Evolutionary conservation across 495 filamentous ascomycete genomes (phyloP), one percentile per base, ranked within the genome.

Genomic region (Trichoderma virens): DNA sequence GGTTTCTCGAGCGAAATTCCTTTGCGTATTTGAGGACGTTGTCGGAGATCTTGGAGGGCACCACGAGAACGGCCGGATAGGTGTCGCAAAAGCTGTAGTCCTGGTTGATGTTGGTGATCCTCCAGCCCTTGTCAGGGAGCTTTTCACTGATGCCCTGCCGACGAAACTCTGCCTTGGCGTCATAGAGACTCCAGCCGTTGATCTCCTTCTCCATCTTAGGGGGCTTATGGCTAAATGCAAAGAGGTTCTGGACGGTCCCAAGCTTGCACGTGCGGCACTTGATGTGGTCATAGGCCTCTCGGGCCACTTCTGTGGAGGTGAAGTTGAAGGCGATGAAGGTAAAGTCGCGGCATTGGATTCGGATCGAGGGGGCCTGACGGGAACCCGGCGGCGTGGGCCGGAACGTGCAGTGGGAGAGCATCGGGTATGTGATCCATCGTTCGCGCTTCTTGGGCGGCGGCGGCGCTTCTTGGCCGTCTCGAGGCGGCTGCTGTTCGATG

Each of bases 1-100:
- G 85, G 59, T 86, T 85, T 60, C 91, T 83, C 0, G 94, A 98
- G 38, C 94, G 88, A 76, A 93, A 98, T 65, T 82, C 80, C 65
- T 90, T 90, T 13, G 93, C 95, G 71, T 99, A 97, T 66, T 96
- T 96, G 63, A 99, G 84, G 54, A 92, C 92, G 68, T 93, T 98
- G 75, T 99, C 94, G 45, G 94, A 98, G 68, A 99, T 95, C 59
- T 85, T 82, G 34, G 87, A 85, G 25, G 94, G 94, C 20, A 98
- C 91, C 30, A 85, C 85, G 14, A 99, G 82, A 25, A 96, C 67
- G 1, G 88, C 86, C 39, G 94, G 94, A 73, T 99, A 99, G n/a
- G 95, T 99, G 14, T 90, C 87, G 32, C 92, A 96, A 71, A 97
- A 98, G 71, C 76, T 75, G 72, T 96, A 96, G 73, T 94, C 89